A percentile compares a stretch with the other conserved stretches of the same genome.
Evolutionary conservation across 2,329 filamentous ascomycete genomes (phyloP).

Genomic region (Penicillium sclerotigenum): DNA sequence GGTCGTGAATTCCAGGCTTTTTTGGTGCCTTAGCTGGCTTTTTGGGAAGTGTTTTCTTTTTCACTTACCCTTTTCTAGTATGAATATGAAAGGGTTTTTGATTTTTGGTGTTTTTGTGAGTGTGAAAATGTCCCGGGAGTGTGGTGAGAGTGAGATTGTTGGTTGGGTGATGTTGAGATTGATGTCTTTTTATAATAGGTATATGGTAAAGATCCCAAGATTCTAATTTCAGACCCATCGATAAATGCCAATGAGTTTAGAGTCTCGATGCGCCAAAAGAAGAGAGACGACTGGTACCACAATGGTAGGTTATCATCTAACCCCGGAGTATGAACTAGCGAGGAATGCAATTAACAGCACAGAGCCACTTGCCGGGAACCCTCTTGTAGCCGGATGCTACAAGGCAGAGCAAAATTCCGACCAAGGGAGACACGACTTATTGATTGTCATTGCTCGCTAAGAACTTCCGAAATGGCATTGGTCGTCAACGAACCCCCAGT

Average conservation of each 20-base stretch:
- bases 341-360: neutral
- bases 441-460: conserved; percentile 29
- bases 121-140: neutral
- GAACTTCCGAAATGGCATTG: conserved; percentile 31
- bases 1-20: conserved; percentile 1
- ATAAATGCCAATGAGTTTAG: neutral
- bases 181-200: neutral
- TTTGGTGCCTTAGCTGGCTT: neutral
- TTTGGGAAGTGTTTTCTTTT: neutral
- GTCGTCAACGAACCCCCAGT: conserved; percentile 20
- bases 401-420: neutral
- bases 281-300: neutral
- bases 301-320: neutral
- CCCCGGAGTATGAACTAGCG: neutral
- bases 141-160: neutral
- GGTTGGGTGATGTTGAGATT: neutral
- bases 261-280: neutral
- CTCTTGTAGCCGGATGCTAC: neutral
- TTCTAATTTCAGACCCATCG: neutral
- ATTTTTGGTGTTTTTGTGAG: neutral
- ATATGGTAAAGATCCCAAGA: neutral
- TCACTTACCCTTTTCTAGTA: neutral
- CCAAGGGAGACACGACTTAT: neutral
- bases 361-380: neutral
- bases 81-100: neutral